phyloP scores from a whole-genome alignment of 2,329 filamentous ascomycete genomes.

The Neocucurbitaria cava region DNA sequence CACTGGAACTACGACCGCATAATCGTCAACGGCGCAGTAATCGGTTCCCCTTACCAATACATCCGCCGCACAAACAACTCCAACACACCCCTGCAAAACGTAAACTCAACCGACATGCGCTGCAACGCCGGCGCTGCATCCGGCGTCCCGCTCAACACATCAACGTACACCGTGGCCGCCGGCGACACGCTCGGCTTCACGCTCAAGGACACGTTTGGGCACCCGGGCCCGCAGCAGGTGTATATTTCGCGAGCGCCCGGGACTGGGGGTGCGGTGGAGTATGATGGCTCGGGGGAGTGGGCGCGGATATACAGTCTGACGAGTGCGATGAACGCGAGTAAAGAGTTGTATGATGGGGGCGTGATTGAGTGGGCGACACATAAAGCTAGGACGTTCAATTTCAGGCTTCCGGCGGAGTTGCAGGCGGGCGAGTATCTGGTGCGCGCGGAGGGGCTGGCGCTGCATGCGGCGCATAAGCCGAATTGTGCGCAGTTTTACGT shows the following conservation, averaged over 20 bases:
- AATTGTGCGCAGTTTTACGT: conserved; percentile 52
- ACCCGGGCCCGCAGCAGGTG: conserved; percentile 35
- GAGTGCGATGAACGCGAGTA: conserved; percentile 44
- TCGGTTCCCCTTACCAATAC: conserved; percentile 33
- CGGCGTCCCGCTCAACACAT: conserved; percentile 23
- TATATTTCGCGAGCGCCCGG: conserved; percentile 36
- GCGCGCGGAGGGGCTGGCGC: conserved; percentile 50
- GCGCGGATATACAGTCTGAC: conserved; percentile 33
- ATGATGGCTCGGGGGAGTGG: conserved; percentile 36
- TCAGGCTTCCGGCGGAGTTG: conserved; percentile 47
- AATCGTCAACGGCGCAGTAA: conserved; percentile 34
- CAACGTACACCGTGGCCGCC: conserved; percentile 33
- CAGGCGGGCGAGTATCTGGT: conserved; percentile 54
- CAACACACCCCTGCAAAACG: conserved; percentile 31
- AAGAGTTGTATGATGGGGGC: conserved; percentile 18
- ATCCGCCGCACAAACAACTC: conserved; percentile 30
- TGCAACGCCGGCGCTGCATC: conserved; percentile 30
- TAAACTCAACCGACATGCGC: conserved; percentile 33
- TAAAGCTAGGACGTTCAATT: conserved; percentile 27
- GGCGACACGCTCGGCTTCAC: conserved; percentile 57
- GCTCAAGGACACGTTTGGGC: conserved; percentile 54
- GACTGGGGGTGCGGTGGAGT: conserved; percentile 9
- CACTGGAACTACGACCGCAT: conserved; percentile 40
- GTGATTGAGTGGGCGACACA: conserved; percentile 38
- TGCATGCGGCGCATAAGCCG: conserved; percentile 29